Evolutionary conservation across 768 basidiomycete genomes (phyloP), one percentile per base, ranked within the genome.

Genomic region (Cantharellus cinnabarinus): DNA sequence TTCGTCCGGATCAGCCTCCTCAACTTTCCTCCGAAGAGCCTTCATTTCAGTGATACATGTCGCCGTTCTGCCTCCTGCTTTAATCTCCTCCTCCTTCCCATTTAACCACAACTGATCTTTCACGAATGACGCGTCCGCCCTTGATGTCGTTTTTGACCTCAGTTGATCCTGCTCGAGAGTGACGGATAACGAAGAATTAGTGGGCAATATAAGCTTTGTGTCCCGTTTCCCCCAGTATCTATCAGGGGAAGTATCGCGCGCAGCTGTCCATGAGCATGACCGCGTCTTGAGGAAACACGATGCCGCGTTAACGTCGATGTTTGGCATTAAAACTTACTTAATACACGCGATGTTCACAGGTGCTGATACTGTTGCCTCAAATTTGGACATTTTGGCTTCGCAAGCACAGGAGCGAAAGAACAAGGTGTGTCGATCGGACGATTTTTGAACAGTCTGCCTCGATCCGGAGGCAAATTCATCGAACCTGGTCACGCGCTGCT

Each of bases 191-290:
- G 94, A 98, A 0, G 90, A 89, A 72, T 99, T 99, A 63, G 91
- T 97, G 50, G 95, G 95, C 60, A 99, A 75, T 68, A 97, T 97
- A 63, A 98, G 80, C 65, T 82, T 79, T 2, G 89, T 93, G 71
- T 97, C 86, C 62, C 95, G 86, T 72, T 99, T 99, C 63, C 95
- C 95, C 95, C 95, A 99, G 76, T 98, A 98, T 70, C 87, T 93
- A 67, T 53, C 20, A 61, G 59, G 40, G 2, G 53, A 59, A n/a
- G 38, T 60, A 20, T 59, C 60, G 38, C 37, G 41, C 35, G 39
- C 37, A 50, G 50, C 56, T 34, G 57, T 54, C 15, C 14, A 4
- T 15, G 50, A 5, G 60, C 35, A 60, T 41, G 2, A 60, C 34
- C 15, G 7, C 10, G 38, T 54, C 10, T 7, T 54, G 10, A 37